Evolutionary conservation across 768 basidiomycete genomes (phyloP).

Genomic region (Dictyophora rubrovolvata): DNA sequence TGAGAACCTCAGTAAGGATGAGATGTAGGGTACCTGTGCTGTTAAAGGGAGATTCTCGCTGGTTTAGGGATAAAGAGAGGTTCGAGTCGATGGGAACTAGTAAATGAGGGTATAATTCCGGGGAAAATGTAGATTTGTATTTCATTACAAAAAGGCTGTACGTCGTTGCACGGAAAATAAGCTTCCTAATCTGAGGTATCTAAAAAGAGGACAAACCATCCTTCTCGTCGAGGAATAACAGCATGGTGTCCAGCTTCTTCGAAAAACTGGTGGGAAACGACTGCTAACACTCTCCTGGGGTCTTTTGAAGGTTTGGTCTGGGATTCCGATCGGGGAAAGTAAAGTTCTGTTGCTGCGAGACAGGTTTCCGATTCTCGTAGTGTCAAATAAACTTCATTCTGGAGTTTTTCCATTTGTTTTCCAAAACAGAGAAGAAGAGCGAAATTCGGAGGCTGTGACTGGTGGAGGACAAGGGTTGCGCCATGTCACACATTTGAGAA

Average conservation of each 20-base stretch:
- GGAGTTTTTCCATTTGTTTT: slow-evolving; percentile 2
- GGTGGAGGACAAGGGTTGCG: too few relatives aligned
- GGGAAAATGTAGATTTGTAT: slow-evolving; percentile 17
- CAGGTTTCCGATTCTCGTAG: slow-evolving; percentile 3
- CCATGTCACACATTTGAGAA: too few relatives aligned
- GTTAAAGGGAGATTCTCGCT: slow-evolving; percentile 27
- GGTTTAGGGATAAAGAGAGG: slow-evolving; percentile 48
- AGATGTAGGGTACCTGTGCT: slow-evolving; percentile 26
- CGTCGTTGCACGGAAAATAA: neutral
- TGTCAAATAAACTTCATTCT: neutral
- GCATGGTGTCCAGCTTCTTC: neutral
- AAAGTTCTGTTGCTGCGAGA: neutral
- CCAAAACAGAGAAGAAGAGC: too few relatives aligned
- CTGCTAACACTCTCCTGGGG: slow-evolving; percentile 27
- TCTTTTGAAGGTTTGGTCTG: neutral
- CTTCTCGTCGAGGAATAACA: slow-evolving; percentile 26
- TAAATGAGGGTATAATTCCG: slow-evolving; percentile 18
- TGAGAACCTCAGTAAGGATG: slow-evolving; percentile 16
- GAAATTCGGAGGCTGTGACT: too few relatives aligned
- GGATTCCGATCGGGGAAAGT: neutral
- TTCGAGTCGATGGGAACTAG: slow-evolving; percentile 46
- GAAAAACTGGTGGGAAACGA: slow-evolving; percentile 37
- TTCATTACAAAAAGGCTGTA: slow-evolving; percentile 42
- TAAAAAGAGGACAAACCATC: slow-evolving; percentile 15
- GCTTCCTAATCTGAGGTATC: neutral